phyloP scores from a whole-genome alignment of 345 rosid species.

The Heritiera littoralis region DNA sequence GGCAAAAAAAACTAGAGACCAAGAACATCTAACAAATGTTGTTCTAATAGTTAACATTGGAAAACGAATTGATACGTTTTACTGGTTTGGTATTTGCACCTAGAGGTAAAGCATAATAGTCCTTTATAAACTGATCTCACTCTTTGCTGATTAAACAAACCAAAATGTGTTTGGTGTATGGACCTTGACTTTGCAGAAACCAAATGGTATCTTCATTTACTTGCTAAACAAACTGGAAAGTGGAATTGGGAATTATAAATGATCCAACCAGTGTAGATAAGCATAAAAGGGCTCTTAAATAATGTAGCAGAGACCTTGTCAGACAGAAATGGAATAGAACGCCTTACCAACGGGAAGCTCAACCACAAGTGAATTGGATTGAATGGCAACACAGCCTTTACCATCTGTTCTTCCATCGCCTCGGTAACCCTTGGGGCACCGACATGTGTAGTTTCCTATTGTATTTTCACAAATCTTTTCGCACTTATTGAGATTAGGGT shows the following conservation, averaged over 20 bases:
- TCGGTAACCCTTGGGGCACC: slow-evolving; percentile 19
- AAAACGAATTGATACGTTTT: too few species aligned
- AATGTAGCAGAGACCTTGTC: background rate
- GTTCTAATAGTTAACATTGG: too few species aligned
- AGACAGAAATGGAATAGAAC: background rate
- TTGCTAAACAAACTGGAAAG: background rate
- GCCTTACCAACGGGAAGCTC: slow-evolving; percentile 8
- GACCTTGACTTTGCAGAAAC: too few species aligned
- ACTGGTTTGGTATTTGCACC: background rate
- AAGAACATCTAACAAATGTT: background rate
- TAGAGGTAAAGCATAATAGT: background rate
- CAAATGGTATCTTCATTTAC: background rate
- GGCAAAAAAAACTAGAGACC: background rate
- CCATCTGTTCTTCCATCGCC: slow-evolving; percentile 12
- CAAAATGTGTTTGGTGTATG: background rate
- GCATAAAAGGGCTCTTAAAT: background rate
- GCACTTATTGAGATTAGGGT: background rate
- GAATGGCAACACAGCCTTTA: slow-evolving; percentile 1
- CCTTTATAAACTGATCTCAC: background rate
- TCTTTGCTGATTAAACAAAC: background rate
- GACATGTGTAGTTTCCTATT: slow-evolving; percentile 14
- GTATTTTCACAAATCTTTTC: slow-evolving; percentile 18
- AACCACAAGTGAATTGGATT: background rate
- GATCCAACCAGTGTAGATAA: background rate
- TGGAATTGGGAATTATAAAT: background rate